Evolutionary conservation across 257 asterid species (phyloP), one percentile per base, ranked within the genome.

Genomic region (Jaltomata sinuosa): DNA sequence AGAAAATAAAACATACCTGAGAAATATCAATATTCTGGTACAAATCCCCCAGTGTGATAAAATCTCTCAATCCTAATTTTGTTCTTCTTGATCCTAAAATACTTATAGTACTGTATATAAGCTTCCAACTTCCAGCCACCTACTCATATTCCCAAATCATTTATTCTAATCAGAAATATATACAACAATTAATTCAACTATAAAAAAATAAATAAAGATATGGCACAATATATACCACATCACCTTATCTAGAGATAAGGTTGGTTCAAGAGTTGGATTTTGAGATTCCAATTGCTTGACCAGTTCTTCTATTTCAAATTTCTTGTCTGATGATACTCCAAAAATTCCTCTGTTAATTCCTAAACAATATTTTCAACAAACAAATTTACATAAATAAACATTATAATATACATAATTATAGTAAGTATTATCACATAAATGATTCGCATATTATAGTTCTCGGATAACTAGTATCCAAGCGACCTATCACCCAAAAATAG

Each of bases 291-390:
- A 86, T 81, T 89, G 90, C 88, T 86, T 88, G 74, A 93, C 95
- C 88, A 94, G 64, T 50, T 80, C 87, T 82, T 87, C 89, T 67
- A 96, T 94, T 87, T 91, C 94, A 84, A 64, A 61, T 87, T 90
- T 94, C 90, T 87, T 92, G 19, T 84, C 91, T 10, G 94, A 90
- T 12, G 92, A 83, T 27, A 92, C 91, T 82, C 99, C 99, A 87
- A 96, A 96, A 59, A 96, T 94, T 77, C 99, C 99, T 85, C 99
- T 92, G 64, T 96, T 91, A 50, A 93, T 89, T 64, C 97, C 99
- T 95, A 87, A 31, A 64, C 21, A 53, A 82, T 65, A 40, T 22
- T 3, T 11, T 50, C 31, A 22, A 71, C n/a, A 42, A 72, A 40
- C 36, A 42, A n/a, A 40, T 11, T 40, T 12, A 72, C 22, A 10